These are phyloP conservation scores for Delitschia confertaspora DNA, from an alignment of 495 filamentous ascomycete genomes.

Conservation along the genomic window DNA sequence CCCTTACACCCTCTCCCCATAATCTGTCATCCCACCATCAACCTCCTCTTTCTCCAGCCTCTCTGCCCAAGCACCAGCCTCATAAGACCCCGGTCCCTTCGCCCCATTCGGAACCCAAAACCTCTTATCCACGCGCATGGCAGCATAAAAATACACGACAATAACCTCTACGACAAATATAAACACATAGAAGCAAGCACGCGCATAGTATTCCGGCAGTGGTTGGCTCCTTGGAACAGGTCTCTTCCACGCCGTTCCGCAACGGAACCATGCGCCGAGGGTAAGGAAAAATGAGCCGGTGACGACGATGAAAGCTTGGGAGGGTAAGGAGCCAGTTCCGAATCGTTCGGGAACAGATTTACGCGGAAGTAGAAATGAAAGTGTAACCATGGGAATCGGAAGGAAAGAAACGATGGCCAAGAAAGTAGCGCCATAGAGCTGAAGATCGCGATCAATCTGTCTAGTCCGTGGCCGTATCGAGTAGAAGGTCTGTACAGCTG, in stretches of 20 bases:
- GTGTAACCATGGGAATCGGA: conserved; percentile 54
- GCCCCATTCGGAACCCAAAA: conserved; percentile 35
- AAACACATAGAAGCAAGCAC: conserved; percentile 49
- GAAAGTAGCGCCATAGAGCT: conserved; percentile 58
- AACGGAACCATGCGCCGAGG: conserved; percentile 62
- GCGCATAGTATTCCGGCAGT: conserved; percentile 54
- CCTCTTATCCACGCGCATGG: conserved; percentile 32
- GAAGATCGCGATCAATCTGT: conserved; percentile 50
- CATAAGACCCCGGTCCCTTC: conserved; percentile 28
- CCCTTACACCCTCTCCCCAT: background rate
- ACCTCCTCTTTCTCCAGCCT: background rate
- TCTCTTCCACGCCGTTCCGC: conserved; percentile 47
- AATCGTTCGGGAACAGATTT: conserved; percentile 53
- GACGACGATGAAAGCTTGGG: conserved; percentile 57
- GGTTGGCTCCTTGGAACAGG: conserved; percentile 46
- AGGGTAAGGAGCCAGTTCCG: conserved; percentile 55
- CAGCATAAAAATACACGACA: conserved; percentile 29
- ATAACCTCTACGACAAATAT: conserved; percentile 34
- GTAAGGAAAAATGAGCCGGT: conserved; percentile 48
- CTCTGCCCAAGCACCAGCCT: background rate
- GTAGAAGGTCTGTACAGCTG: conserved; percentile 56
- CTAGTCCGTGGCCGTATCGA: conserved; percentile 47
- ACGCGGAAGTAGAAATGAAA: conserved; percentile 46
- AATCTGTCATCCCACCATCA: background rate
- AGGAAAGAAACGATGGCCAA: conserved; percentile 65